Conservation (phyloP, 2,329 filamentous ascomycete genomes). For the Penicillium sp. region DNA sequence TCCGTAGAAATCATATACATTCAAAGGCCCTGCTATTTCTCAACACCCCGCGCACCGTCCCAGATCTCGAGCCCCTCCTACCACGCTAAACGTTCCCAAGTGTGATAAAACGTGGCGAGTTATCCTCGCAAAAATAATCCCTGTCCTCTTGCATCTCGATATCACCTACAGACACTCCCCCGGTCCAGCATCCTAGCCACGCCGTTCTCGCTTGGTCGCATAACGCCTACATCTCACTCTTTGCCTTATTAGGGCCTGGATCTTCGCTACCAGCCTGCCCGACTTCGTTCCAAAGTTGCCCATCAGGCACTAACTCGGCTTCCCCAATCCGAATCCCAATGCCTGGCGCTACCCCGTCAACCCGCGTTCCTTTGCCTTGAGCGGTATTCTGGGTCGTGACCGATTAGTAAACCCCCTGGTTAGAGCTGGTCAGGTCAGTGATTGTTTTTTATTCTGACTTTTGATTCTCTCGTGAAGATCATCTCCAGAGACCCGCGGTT, state of each 20-base stretch:
- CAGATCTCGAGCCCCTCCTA: conserved; percentile 21
- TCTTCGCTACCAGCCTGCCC: conserved; percentile 11
- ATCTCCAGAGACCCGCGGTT: conserved; percentile 1
- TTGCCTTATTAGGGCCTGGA: conserved; percentile 17
- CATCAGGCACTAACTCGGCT: conserved; percentile 16
- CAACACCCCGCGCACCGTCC: conserved; percentile 20
- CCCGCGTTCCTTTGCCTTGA: conserved; percentile 16
- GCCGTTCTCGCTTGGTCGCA: conserved; percentile 14
- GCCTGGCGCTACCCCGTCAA: conserved; percentile 15
- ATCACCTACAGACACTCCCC: not conserved
- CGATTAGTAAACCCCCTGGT: conserved; percentile 18
- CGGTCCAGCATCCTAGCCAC: not conserved
- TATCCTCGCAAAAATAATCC: conserved; percentile 9
- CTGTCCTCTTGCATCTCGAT: conserved; percentile 9
- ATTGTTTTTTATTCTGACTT: conserved; percentile 7
- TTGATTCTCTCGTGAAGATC: conserved; percentile 1
- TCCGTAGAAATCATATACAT: conserved; percentile 18
- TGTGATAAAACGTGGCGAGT: conserved; percentile 26
- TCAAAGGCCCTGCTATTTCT: conserved; percentile 10
- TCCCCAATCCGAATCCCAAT: conserved; percentile 14
- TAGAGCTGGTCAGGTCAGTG: conserved; percentile 19
- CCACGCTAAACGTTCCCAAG: conserved; percentile 20
- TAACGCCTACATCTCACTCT: conserved; percentile 10
- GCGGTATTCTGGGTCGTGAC: conserved; percentile 17
- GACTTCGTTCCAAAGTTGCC: not conserved